Evolutionary conservation across 345 rosid species (phyloP), one percentile per base, ranked within the genome.

Genomic region (Linum lewisii): DNA sequence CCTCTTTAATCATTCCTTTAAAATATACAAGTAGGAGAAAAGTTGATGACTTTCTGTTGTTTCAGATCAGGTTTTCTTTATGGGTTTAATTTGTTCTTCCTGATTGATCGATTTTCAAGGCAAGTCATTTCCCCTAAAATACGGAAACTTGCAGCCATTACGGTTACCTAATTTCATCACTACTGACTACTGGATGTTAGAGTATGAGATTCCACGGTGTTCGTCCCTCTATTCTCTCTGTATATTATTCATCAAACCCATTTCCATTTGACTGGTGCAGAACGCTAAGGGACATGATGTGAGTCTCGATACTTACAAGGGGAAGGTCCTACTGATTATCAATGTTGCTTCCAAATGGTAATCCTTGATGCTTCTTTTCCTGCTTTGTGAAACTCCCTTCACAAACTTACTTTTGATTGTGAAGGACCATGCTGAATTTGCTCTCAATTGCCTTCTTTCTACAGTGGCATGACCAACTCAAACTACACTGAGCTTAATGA

Each of bases 301-400:
- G 14, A 57, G 58, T 61, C 70, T 71, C 26, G 51, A 66, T 66
- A 61, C 25, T 18, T 71, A 55, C 63, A 66, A 53, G 53, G 75
- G 70, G 52, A 71, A 71, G 57, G 70, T 71, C 50, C 51, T 71
- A 29, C 65, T 71, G 29, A 66, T 71, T 61, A 69, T 71, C 38
- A 71, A 71, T 29, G 75, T 71, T 51, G 75, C 75, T 26, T 71
- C 75, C 22, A 71, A 58, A 62, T 71, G 75, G 75, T 71, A 61
- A 4, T 18, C 14, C 34, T 15, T n/a, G n/a, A n/a, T n/a, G n/a
- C n/a, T n/a, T n/a, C n/a, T n/a, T n/a, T n/a, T n/a, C n/a, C n/a
- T n/a, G n/a, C n/a, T n/a, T n/a, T n/a, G n/a, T n/a, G n/a, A n/a
- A n/a, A n/a, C n/a, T n/a, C n/a, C n/a, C n/a, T n/a, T n/a, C n/a